Conservation (phyloP, 2,329 filamentous ascomycete genomes). For the Hymenoscyphus linearis region DNA sequence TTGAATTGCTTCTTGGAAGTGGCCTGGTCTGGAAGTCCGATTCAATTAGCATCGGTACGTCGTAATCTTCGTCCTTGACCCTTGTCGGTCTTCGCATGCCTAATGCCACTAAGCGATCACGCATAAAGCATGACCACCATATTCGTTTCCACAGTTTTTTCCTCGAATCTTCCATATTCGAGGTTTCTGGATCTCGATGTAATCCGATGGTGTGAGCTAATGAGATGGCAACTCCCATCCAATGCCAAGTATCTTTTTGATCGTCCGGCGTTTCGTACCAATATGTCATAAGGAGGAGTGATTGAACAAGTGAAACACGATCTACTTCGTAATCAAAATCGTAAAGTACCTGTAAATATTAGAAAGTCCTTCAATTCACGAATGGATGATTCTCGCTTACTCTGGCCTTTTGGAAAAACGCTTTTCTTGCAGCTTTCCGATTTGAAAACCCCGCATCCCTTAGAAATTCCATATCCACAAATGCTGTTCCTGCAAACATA, state of each 20-base stretch:
- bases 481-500: constrained; percentile 89
- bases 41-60: constrained; percentile 83
- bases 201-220: constrained; percentile 89
- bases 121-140: constrained; percentile 98
- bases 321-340: constrained; percentile 95
- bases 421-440: constrained; percentile 76
- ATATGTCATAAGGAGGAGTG: constrained; percentile 86
- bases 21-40: constrained; percentile 76
- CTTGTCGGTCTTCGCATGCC: constrained; percentile 90
- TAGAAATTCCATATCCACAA: constrained; percentile 75
- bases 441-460: constrained; percentile 71
- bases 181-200: constrained; percentile 77
- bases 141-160: constrained; percentile 89
- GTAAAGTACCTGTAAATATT: constrained; percentile 63
- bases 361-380: constrained; percentile 9
- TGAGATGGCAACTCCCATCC: constrained; percentile 95
- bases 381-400: constrained; percentile 43
- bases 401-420: constrained; percentile 84
- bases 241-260: constrained; percentile 97
- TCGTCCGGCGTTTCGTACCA: constrained; percentile 98
- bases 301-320: constrained; percentile 82
- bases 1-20: constrained; percentile 61
- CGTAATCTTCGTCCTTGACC: constrained; percentile 89
- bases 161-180: constrained; percentile 66
- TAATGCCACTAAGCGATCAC: constrained; percentile 84